phyloP scores from a whole-genome alignment of 1,284 basidiomycete genomes.

The Amylostereum chailletii region DNA sequence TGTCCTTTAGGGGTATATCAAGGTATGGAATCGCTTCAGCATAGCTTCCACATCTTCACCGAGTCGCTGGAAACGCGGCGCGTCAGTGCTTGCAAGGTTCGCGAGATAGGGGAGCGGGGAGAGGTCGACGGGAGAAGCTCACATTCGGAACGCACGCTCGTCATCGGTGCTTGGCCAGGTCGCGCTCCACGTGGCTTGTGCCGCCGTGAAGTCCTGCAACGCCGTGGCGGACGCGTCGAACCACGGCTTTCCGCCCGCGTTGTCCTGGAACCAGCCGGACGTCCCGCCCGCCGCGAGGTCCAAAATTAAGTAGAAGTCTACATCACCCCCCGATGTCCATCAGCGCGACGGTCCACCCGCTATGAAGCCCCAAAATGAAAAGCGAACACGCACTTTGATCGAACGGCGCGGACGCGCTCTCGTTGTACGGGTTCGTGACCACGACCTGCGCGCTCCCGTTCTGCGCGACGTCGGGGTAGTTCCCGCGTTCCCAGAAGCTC shows the following conservation, averaged over 20 bases:
- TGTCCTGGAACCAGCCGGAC: constrained; percentile 84
- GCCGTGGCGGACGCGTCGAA: constrained; percentile 59
- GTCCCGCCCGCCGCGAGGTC: constrained; percentile 79
- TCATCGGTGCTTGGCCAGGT: constrained; percentile 60
- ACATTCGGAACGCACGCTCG: constrained; percentile 68
- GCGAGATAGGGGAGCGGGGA: constrained; percentile 2
- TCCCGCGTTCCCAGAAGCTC: constrained; percentile 28
- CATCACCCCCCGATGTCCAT: neutral
- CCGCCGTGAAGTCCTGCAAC: constrained; percentile 60
- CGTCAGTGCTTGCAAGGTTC: too few relatives aligned
- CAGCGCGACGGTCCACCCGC: neutral
- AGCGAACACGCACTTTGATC: constrained; percentile 47
- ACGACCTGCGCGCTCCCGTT: constrained; percentile 43
- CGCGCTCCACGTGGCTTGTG: constrained; percentile 56
- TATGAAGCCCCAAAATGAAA: constrained; percentile 5
- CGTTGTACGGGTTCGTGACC: constrained; percentile 32
- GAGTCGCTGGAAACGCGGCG: constrained; percentile 29
- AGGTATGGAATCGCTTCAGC: constrained; percentile 1
- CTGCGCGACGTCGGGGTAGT: constrained; percentile 25
- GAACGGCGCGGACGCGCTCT: constrained; percentile 59
- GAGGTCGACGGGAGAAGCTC: constrained; percentile 20
- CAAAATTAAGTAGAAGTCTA: constrained; percentile 77
- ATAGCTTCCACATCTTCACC: constrained; percentile 59
- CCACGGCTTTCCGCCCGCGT: constrained; percentile 71
- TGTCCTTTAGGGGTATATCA: too few relatives aligned